Evolutionary conservation across 2,329 filamentous ascomycete genomes (phyloP).

Genomic region (Talaromyces sp.): DNA sequence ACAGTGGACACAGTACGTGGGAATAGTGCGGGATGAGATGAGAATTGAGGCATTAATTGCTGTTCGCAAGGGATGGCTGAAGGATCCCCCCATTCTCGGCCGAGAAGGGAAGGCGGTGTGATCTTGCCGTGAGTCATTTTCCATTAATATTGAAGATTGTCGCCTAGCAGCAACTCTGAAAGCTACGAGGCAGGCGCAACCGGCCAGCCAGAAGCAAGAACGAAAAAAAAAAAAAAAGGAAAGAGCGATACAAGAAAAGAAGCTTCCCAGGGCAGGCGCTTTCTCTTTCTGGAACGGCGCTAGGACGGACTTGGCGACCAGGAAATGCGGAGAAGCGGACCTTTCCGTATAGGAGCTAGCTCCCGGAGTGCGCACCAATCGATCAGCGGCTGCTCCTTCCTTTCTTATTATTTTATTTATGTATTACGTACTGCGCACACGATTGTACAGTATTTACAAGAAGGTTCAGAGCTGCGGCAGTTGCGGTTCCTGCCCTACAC

Average conservation of each 20-base stretch:
- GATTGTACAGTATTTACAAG: no score
- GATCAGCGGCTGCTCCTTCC: not conserved
- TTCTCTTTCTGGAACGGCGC: not conserved
- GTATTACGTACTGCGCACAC: no score
- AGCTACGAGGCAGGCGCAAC: not conserved
- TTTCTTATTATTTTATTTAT: no score
- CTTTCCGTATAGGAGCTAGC: not conserved
- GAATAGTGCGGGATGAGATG: not conserved
- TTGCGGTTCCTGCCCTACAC: not conserved
- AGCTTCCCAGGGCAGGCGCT: not conserved
- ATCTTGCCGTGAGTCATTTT: no score
- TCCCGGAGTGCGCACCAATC: not conserved
- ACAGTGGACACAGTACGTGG: not conserved
- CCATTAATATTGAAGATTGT: no score
- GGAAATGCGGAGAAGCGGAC: not conserved
- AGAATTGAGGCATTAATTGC: not conserved
- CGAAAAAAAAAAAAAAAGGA: not conserved
- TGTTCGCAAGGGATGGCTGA: not conserved
- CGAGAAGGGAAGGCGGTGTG: not conserved
- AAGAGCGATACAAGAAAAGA: not conserved
- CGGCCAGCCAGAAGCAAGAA: not conserved
- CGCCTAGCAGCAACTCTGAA: no score
- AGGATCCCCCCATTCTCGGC: not conserved
- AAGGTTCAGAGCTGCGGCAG: not conserved
- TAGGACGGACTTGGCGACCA: not conserved